Conservation (phyloP, 352 stramenopile species). For the Globisporangium alternatum region DNA sequence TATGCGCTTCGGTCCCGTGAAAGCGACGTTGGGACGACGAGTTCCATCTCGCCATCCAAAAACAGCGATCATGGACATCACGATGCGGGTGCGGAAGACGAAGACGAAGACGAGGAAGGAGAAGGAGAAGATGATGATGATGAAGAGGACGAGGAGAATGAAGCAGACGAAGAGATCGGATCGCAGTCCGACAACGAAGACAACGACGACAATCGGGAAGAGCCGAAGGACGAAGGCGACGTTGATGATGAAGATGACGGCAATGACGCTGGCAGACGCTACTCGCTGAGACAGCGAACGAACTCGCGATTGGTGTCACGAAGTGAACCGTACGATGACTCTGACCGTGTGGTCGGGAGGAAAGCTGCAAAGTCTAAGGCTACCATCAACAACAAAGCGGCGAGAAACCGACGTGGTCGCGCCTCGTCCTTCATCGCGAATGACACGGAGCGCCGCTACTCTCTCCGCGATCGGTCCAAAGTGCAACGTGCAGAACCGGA, state of each 20-base stretch:
- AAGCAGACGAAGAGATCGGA: slow-evolving; percentile 17
- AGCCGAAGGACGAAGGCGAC: slow-evolving; percentile 18
- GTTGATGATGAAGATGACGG: slow-evolving; percentile 20
- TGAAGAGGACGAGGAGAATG: slow-evolving; percentile 21
- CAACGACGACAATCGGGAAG: slow-evolving; percentile 28
- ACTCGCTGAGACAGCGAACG: slow-evolving; percentile 14
- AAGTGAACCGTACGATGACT: slow-evolving; percentile 21
- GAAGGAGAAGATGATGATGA: slow-evolving; percentile 24
- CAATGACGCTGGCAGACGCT: slow-evolving; percentile 14
- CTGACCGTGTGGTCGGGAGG: slow-evolving; percentile 18
- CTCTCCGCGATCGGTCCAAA: slow-evolving; percentile 70
- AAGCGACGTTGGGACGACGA: slow-evolving; percentile 24
- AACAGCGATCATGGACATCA: slow-evolving; percentile 9
- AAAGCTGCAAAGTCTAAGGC: slow-evolving; percentile 1
- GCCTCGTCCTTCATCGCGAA: slow-evolving; percentile 20
- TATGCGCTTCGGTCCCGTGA: slow-evolving; percentile 64
- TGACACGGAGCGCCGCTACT: slow-evolving; percentile 50
- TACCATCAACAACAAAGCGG: not conserved
- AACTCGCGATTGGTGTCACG: slow-evolving; percentile 10
- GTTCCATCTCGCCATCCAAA: slow-evolving; percentile 28
- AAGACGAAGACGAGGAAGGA: slow-evolving; percentile 30
- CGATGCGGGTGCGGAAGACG: slow-evolving; percentile 21
- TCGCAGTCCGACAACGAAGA: slow-evolving; percentile 15
- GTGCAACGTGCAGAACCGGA: slow-evolving; percentile 34
- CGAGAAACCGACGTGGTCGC: slow-evolving; percentile 13